Evolutionary conservation across 768 basidiomycete species (phyloP).

Genomic region (Termitomyces eurrhizus): DNA sequence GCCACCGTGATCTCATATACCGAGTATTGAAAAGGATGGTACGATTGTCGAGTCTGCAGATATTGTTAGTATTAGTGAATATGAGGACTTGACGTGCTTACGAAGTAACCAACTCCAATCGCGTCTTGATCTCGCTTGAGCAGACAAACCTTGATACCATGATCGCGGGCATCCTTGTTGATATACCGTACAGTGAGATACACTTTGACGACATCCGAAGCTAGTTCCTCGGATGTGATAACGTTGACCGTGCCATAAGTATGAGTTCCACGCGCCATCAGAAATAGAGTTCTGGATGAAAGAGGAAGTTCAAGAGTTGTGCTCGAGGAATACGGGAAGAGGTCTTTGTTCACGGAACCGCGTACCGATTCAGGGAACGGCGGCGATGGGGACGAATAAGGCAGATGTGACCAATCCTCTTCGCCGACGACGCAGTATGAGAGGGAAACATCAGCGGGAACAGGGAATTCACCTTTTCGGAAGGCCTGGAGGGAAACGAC

Average conservation of each 20-base stretch:
- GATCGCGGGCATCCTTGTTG: constrained; percentile 16
- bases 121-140: constrained; percentile 22
- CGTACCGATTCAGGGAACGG: background rate
- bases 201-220: constrained; percentile 21
- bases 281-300: constrained; percentile 23
- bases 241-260: constrained; percentile 25
- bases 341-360: background rate
- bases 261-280: constrained; percentile 24
- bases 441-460: constrained; percentile 15
- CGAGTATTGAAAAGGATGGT: background rate
- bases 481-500: constrained; percentile 4
- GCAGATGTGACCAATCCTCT: constrained; percentile 8
- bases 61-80: no score
- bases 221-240: constrained; percentile 17
- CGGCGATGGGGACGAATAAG: constrained; percentile 1
- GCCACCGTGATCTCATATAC: constrained; percentile 27
- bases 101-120: constrained; percentile 34
- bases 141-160: constrained; percentile 26
- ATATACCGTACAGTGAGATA: constrained; percentile 23
- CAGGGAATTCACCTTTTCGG: constrained; percentile 13
- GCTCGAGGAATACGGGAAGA: constrained; percentile 14
- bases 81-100: constrained; percentile 14
- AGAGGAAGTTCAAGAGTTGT: constrained; percentile 18
- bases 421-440: constrained; percentile 6
- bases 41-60: constrained; percentile 8